Percentiles rank a stretch among this genome's conserved stretches.
Evolutionary conservation across 306 rosid genomes (phyloP).

Genomic region (Lithocarpus polystachyus): DNA sequence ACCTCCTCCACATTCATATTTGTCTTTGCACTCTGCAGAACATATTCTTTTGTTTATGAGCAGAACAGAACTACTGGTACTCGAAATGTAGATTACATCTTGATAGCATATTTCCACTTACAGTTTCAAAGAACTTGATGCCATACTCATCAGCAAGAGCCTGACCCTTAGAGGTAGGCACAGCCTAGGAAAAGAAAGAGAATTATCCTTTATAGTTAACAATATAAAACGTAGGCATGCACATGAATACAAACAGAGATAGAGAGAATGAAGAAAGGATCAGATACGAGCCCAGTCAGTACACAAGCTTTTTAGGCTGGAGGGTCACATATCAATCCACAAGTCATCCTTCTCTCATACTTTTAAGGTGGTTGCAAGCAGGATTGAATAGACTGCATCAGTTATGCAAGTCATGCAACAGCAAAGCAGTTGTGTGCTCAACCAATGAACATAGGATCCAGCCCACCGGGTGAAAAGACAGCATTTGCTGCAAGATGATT

Average conservation of each 20-base stretch:
- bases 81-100: conserved; percentile 7
- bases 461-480: background rate
- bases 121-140: conserved; percentile 83
- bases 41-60: conserved; percentile 22
- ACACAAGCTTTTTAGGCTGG: background rate
- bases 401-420: conserved; percentile 8
- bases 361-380: background rate
- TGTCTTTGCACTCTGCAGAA: conserved; percentile 83
- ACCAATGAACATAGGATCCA: conserved; percentile 3
- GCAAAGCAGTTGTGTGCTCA: background rate
- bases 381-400: conserved; percentile 6
- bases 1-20: conserved; percentile 88
- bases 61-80: conserved; percentile 1
- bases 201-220: background rate
- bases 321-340: background rate
- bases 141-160: conserved; percentile 94
- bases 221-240: background rate
- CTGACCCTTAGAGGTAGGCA: conserved; percentile 82
- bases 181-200: conserved; percentile 47
- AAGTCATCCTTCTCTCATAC: conserved; percentile 4
- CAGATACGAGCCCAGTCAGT: background rate
- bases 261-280: background rate
- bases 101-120: conserved; percentile 40
- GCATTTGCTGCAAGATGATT: conserved; percentile 14
- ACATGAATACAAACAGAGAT: background rate